A percentile compares a stretch with the other conserved stretches of the same genome.
These are phyloP conservation scores for Claviceps capensis DNA, from an alignment of 2,329 filamentous ascomycete species.

Conservation along the genomic window DNA sequence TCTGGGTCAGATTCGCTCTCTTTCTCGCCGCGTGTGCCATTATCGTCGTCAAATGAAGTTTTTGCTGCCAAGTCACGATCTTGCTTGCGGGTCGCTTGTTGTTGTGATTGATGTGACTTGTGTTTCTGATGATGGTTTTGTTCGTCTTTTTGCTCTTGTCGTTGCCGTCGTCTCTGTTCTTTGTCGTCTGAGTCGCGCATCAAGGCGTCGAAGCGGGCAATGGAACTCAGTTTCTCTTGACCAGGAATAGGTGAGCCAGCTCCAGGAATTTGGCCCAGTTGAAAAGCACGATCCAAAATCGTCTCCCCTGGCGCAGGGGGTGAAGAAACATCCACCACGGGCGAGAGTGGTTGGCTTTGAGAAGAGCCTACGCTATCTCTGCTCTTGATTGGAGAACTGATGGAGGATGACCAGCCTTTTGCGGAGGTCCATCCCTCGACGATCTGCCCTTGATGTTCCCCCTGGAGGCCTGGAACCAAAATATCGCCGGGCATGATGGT, in stretches of 20 bases:
- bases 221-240: conserved; percentile 49
- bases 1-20: conserved; percentile 20
- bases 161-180: conserved; percentile 17
- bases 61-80: conserved; percentile 17
- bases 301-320: conserved; percentile 46
- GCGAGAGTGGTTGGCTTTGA: conserved; percentile 23
- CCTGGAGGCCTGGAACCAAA: conserved; percentile 40
- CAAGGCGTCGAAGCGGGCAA: conserved; percentile 51
- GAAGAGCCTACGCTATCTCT: conserved; percentile 44
- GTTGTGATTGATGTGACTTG: conserved; percentile 2
- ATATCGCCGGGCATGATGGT: conserved; percentile 39
- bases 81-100: conserved; percentile 21
- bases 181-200: conserved; percentile 48
- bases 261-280: conserved; percentile 48
- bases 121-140: too few species aligned
- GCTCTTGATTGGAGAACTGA: conserved; percentile 42
- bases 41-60: conserved; percentile 29
- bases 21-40: conserved; percentile 9
- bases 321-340: conserved; percentile 30
- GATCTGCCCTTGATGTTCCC: conserved; percentile 40
- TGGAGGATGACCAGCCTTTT: conserved; percentile 42
- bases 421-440: conserved; percentile 48
- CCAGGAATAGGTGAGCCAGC: conserved; percentile 39
- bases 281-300: conserved; percentile 53
- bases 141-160: too few species aligned